Conservation (phyloP, 83 land plant species). For the Picea abies region DNA sequence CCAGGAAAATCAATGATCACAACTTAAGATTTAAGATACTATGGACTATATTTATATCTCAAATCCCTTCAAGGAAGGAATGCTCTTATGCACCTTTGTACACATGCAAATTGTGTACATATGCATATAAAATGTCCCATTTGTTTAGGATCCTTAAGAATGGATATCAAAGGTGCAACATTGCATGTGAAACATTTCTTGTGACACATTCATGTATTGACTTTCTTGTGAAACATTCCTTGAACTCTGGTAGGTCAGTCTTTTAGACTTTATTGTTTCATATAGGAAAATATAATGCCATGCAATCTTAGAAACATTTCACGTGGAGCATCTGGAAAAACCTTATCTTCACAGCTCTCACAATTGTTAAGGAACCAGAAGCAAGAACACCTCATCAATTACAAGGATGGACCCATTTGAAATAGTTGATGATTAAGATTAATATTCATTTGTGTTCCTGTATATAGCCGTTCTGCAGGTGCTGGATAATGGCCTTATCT, state of each 20-base stretch:
- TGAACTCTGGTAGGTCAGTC: constrained; percentile 50
- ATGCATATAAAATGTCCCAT: no score
- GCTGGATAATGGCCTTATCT: constrained; percentile 85
- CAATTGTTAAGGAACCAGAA: constrained; percentile 81
- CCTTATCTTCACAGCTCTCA: constrained; percentile 94
- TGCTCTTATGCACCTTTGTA: no score
- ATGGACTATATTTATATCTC: no score
- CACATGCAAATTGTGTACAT: no score
- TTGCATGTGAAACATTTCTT: constrained; percentile 45
- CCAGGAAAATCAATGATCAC: no score
- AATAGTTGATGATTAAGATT: constrained; percentile 76
- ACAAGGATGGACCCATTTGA: constrained; percentile 14
- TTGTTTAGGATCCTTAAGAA: no score
- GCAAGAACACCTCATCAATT: constrained; percentile 73
- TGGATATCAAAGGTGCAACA: not conserved
- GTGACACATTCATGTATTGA: constrained; percentile 57
- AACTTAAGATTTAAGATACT: no score
- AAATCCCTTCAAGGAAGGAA: no score
- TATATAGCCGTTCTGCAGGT: constrained; percentile 60
- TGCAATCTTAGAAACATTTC: constrained; percentile 85
- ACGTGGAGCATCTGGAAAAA: constrained; percentile 81
- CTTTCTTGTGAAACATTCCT: no score
- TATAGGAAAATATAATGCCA: constrained; percentile 88
- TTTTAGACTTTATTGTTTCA: constrained; percentile 75
- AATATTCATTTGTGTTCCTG: constrained; percentile 76